Base-by-base conservation (phyloP, 2,329 filamentous ascomycete species). In the Colletotrichum filicis region DNA sequence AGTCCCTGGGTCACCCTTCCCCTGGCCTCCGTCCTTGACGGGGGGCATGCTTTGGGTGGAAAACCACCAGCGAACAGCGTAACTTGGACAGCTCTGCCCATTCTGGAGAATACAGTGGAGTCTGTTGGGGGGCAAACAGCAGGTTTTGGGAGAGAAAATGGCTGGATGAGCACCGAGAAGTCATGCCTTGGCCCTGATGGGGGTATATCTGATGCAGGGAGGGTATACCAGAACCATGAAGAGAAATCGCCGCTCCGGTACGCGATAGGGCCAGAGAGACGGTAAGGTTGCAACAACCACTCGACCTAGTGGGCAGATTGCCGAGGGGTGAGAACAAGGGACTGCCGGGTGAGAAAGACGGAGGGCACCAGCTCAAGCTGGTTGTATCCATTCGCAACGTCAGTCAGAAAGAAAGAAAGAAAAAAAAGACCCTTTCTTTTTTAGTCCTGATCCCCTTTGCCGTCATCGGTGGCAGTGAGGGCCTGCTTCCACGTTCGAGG, bases 181-280 rank as follows among this genome's bases (percentile, higher is more conserved):
- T 70, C 60, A 73, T 73, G 70, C 70, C 66, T 70, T 65, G 66
- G 66, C 35, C 66, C 28, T 70, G 60, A 69, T 70, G 70, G 67
- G 73, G 75, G 65, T 76, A 76, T 76, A 76, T 71, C 61, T 70
- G 67, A 66, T 11, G 60, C 22, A 61, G 71, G 75, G 73, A 73
- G 71, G 74, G 68, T 76, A 76, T 76, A 76, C 1, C 52, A 58
- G 74, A 75, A 63, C 65, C 61, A 37, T 60, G 52, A 73, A 65
- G 70, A 70, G 66, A 74, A 68, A 60, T 66, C 49, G 71, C 66
- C 59, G 55, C 64, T 65, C 32, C 16, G 28, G 63, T 66, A 71
- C 61, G 71, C 71, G 71, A 74, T 75, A 75, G 74, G 74, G 71
- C 72, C 66, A 71, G 71, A 52, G 66, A 66, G 53, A 58, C 49